Evolutionary conservation across 441 rosid genomes (phyloP).

Genomic region (Jatropha podagrica): DNA sequence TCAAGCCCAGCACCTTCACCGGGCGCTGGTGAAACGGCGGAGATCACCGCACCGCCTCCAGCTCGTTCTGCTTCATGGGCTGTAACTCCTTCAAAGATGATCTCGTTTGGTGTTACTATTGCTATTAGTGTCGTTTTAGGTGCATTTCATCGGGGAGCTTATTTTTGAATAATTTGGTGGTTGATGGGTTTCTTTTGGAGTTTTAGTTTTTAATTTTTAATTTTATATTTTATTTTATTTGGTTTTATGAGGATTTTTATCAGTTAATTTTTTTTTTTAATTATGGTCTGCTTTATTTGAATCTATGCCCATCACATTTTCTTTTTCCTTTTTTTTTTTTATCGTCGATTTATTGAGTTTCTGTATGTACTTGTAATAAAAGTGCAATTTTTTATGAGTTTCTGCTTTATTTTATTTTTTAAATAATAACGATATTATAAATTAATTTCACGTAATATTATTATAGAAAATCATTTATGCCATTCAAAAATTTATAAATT

Average conservation of each 20-base stretch:
- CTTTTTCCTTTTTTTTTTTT: too few relatives aligned
- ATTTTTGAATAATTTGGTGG: background rate
- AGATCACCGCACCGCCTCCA: background rate
- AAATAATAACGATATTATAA: too few relatives aligned
- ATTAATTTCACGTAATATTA: too few relatives aligned
- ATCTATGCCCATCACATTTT: background rate
- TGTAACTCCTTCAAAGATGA: background rate
- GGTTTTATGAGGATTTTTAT: background rate
- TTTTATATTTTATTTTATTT: background rate
- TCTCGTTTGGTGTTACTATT: conserved; percentile 13
- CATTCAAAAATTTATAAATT: too few relatives aligned
- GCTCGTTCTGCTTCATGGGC: background rate
- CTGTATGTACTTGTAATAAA: background rate
- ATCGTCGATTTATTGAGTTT: too few relatives aligned
- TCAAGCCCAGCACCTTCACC: background rate
- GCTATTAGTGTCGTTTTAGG: conserved; percentile 22
- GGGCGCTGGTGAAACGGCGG: background rate
- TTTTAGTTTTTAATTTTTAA: background rate
- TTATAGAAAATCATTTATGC: too few relatives aligned
- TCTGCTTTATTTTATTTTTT: too few relatives aligned
- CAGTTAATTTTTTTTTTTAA: background rate
- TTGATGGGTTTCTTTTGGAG: background rate
- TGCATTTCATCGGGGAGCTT: background rate
- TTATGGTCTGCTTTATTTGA: background rate
- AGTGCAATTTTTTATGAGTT: too few relatives aligned